Evolutionary conservation across 1,139 yeast species (phyloP).

Genomic region (Trichomonascaceae sp.): DNA sequence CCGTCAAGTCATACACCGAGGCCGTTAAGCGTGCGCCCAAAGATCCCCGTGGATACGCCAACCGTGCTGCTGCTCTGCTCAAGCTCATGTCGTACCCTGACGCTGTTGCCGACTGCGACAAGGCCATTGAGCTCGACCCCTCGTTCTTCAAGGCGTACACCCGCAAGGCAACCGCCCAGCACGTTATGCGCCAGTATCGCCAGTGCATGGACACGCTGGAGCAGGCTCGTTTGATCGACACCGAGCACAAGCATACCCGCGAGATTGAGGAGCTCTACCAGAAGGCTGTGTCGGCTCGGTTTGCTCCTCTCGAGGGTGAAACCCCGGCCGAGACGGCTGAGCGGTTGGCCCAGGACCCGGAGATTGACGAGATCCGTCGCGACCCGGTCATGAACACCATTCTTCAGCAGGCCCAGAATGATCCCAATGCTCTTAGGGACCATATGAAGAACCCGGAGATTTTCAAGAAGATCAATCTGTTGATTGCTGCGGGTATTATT

Average conservation of each 20-base stretch:
- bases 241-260: conserved; percentile 44
- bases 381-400: conserved; percentile 98
- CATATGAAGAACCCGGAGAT: conserved; percentile 97
- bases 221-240: conserved; percentile 63
- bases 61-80: conserved; percentile 94
- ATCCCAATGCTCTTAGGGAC: conserved; percentile 94
- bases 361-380: conserved; percentile 75
- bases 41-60: conserved; percentile 94
- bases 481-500: conserved; percentile 95
- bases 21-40: conserved; percentile 93
- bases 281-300: conserved; percentile 70
- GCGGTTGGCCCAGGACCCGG: conserved; percentile 87
- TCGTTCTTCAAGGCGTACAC: conserved; percentile 86
- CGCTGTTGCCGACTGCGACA: conserved; percentile 83
- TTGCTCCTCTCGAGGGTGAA: conserved; percentile 74
- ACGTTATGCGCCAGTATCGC: conserved; percentile 80
- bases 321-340: conserved; percentile 92
- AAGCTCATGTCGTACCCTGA: conserved; percentile 96
- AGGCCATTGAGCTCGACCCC: conserved; percentile 82
- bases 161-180: conserved; percentile 90
- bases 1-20: conserved; percentile 89
- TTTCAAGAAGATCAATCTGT: conserved; percentile 71
- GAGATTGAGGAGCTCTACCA: conserved; percentile 78
- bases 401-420: conserved; percentile 82
- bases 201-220: conserved; percentile 73